Conservation (phyloP, 1,284 basidiomycete species). For the Malassezia obtusa region DNA sequence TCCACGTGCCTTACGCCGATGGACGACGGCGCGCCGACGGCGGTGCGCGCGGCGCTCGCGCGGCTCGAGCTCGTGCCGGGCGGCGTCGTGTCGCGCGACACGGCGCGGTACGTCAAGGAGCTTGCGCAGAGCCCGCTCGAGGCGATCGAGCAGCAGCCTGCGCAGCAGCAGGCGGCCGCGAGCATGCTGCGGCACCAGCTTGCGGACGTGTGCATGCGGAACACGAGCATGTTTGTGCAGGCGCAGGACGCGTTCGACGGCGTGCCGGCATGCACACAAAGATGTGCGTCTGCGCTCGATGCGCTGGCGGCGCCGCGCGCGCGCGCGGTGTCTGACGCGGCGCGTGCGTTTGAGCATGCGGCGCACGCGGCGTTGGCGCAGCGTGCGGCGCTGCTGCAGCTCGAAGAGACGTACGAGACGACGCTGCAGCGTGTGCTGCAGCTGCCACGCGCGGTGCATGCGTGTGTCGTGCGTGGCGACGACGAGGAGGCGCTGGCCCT, state of each 20-base stretch:
- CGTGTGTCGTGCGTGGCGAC: constrained; percentile 2
- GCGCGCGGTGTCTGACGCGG: background rate
- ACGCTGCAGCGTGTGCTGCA: background rate
- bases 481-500: constrained; percentile 12
- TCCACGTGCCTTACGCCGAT: background rate
- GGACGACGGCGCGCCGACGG: background rate
- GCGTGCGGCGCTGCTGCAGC: background rate
- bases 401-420: background rate
- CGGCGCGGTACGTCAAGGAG: constrained; percentile 3
- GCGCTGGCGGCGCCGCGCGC: background rate
- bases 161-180: constrained; percentile 5
- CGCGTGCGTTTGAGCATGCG: background rate
- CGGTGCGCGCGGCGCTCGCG: background rate
- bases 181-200: constrained; percentile 7
- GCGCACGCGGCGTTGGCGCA: background rate
- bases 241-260: constrained; percentile 1
- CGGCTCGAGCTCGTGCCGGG: constrained; percentile 1
- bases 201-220: constrained; percentile 11
- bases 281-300: background rate
- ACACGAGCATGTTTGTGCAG: constrained; percentile 7
- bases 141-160: constrained; percentile 11
- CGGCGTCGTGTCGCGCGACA: background rate
- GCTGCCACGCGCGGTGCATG: background rate
- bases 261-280: background rate
- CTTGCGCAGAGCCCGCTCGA: constrained; percentile 7